Base-by-base conservation (phyloP, 495 filamentous ascomycete species). In the Letharia columbiana region DNA sequence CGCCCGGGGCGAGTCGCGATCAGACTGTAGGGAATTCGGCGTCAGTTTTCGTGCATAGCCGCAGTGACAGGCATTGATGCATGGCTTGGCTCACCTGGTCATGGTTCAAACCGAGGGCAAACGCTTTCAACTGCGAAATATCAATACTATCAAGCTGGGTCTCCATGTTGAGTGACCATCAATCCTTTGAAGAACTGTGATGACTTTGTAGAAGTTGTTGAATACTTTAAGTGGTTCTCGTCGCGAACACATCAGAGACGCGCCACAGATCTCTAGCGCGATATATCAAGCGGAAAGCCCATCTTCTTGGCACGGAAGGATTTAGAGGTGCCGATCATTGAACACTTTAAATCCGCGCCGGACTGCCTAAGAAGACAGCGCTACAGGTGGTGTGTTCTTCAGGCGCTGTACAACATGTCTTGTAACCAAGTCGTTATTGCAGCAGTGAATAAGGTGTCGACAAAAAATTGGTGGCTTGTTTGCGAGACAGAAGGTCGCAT, bases 91-190 rank as follows among this genome's bases (percentile, higher is more conserved):
- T 62, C 47, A 69, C 67, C 56, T 60, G 44, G 20, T 56, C 59
- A 40, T 61, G 39, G 20, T 64, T 18, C 23, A 66, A 75, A 68
- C 47, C 77, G 68, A 83, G 71, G 73, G 80, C 79, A 73, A 78
- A 77, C 70, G 77, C 79, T 78, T 81, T 79, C 66, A 83, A 65
- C 61, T 75, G 74, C 54, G 74, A 77, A 42, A 83, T 78, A 63
- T 83, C 80, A 63, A 82, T 72, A 59, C 81, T 80, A 66, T 83
- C 77, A 40, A 31, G 47, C 33, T 65, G 63, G 10, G 56, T 65
- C 13, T 28, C 56, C 63, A 65, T 65, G 4, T 49, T 60, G 31
- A 35, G 20, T 42, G 31, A 23, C 47, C n/a, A 28, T 45, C 54
- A 12, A 35, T 15, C 45, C 4, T 60, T 31, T 18, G 23, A 28